These are phyloP conservation scores for Leishmania tarentolae DNA, from an alignment of 208 protist genomes.

Conservation along the genomic window DNA sequence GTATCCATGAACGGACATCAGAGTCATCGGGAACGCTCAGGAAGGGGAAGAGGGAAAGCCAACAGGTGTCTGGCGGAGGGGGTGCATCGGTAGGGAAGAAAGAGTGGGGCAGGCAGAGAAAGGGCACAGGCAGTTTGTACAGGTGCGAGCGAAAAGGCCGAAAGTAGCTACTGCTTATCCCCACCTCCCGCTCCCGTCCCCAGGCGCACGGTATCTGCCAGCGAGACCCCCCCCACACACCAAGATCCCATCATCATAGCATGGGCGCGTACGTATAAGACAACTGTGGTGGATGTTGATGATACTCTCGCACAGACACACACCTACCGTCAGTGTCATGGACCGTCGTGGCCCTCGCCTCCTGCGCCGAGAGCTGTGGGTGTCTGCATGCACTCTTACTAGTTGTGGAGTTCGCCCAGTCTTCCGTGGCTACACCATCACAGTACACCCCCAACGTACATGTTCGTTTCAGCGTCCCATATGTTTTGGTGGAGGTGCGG, in stretches of 20 bases:
- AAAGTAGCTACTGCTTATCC: background rate
- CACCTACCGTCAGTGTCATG: background rate
- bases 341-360: background rate
- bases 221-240: background rate
- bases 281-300: background rate
- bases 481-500: slow-evolving; percentile 35
- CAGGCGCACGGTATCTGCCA: background rate
- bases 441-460: slow-evolving; percentile 64
- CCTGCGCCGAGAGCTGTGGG: background rate
- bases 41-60: background rate
- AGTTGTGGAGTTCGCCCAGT: background rate
- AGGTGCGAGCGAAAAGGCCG: background rate
- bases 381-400: background rate
- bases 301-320: background rate
- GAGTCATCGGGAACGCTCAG: background rate
- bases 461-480: slow-evolving; percentile 56
- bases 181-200: background rate
- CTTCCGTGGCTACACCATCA: background rate
- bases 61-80: background rate
- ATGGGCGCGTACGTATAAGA: background rate
- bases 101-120: background rate
- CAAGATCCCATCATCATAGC: background rate
- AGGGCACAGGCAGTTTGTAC: background rate
- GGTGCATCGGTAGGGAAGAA: background rate
- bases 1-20: background rate